These are phyloP conservation scores for Entomortierella parvispora DNA, from an alignment of 192 early-diverging fungal species.

Conservation along the genomic window DNA sequence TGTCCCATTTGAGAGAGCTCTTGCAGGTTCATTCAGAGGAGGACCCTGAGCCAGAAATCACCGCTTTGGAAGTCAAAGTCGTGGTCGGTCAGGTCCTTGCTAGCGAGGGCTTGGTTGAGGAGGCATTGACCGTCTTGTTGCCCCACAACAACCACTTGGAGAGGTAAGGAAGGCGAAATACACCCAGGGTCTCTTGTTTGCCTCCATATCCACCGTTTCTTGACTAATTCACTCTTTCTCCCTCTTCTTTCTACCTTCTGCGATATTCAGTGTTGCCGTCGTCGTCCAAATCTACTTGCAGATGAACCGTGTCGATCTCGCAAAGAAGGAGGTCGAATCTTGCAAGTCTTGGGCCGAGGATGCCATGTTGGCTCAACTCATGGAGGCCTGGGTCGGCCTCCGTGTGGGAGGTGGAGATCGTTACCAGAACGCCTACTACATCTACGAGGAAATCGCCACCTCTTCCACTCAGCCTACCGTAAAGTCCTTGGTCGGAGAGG, in stretches of 20 bases:
- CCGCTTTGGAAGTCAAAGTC: constrained; percentile 63
- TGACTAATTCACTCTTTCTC: too few species aligned
- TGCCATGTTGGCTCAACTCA: constrained; percentile 90
- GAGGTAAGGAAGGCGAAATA: constrained; percentile 72
- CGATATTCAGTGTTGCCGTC: constrained; percentile 69
- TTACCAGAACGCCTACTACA: constrained; percentile 90
- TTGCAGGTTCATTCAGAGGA: constrained; percentile 65
- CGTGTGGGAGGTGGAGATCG: constrained; percentile 78
- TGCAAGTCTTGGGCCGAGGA: constrained; percentile 95
- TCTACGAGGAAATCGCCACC: constrained; percentile 93
- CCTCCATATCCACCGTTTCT: too few species aligned
- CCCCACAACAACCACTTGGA: constrained; percentile 81
- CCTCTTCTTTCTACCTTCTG: constrained; percentile 3
- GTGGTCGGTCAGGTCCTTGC: constrained; percentile 72
- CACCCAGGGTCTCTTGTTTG: neutral
- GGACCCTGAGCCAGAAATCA: constrained; percentile 48
- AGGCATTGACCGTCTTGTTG: constrained; percentile 77
- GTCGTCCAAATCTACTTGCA: constrained; percentile 81
- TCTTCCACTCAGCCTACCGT: constrained; percentile 75
- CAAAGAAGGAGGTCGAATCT: constrained; percentile 78
- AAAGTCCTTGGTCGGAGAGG: constrained; percentile 82
- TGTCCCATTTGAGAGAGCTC: constrained; percentile 57
- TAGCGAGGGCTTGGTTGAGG: constrained; percentile 69
- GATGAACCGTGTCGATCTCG: constrained; percentile 87
- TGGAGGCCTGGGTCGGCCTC: constrained; percentile 90